phyloP scores from a whole-genome alignment of 352 stramenopile species.

The Thalassiosira tumida region DNA sequence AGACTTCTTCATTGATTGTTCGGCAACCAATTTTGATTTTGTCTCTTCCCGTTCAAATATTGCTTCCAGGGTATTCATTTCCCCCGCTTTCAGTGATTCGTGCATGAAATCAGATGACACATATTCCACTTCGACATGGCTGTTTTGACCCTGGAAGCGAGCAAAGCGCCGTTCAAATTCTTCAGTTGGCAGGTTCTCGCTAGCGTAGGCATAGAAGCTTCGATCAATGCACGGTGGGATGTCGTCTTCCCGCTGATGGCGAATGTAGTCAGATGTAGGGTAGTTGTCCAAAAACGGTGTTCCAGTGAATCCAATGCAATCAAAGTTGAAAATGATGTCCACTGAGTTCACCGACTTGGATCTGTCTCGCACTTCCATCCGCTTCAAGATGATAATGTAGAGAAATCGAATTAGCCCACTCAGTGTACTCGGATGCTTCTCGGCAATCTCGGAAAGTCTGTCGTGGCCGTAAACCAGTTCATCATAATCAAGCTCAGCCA shows the following conservation, averaged over 20 bases:
- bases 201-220: constrained; percentile 85
- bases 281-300: constrained; percentile 86
- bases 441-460: constrained; percentile 81
- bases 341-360: constrained; percentile 84
- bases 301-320: constrained; percentile 85
- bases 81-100: constrained; percentile 74
- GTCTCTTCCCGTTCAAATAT: constrained; percentile 79
- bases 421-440: constrained; percentile 78
- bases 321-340: constrained; percentile 87
- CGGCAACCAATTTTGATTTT: constrained; percentile 15
- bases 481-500: constrained; percentile 83
- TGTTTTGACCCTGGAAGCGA: constrained; percentile 85
- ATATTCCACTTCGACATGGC: constrained; percentile 81
- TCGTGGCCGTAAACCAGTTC: constrained; percentile 85
- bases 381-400: constrained; percentile 84
- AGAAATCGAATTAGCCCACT: constrained; percentile 83
- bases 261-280: constrained; percentile 84
- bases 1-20: constrained; percentile 37
- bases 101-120: constrained; percentile 85
- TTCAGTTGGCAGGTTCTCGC: constrained; percentile 69
- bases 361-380: constrained; percentile 85
- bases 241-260: constrained; percentile 78
- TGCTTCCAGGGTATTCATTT: constrained; percentile 82
- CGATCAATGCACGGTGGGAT: constrained; percentile 85
- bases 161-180: constrained; percentile 81